These are phyloP conservation scores for Agaricales sp. DNA, from an alignment of 1,284 basidiomycete species.

Conservation along the genomic window DNA sequence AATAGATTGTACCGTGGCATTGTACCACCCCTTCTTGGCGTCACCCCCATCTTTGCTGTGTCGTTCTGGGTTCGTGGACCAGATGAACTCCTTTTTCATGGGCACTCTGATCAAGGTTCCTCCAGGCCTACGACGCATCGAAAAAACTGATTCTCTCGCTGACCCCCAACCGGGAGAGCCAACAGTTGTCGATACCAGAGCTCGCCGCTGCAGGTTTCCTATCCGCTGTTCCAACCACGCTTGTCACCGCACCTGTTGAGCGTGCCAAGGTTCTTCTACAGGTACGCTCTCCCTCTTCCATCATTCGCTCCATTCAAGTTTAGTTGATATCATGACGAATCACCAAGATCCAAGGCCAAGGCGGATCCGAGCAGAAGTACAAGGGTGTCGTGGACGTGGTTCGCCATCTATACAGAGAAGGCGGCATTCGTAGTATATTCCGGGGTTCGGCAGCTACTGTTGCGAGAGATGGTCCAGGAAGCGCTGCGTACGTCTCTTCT, in stretches of 20 bases:
- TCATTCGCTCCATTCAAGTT: conserved; percentile 3
- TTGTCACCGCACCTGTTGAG: conserved; percentile 93
- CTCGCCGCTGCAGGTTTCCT: conserved; percentile 92
- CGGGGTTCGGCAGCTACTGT: conserved; percentile 90
- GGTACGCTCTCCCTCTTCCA: conserved; percentile 28
- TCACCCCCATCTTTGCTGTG: conserved; percentile 97
- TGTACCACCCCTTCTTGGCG: conserved; percentile 90
- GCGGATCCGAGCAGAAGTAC: conserved; percentile 65
- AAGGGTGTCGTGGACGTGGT: conserved; percentile 91
- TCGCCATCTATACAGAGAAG: conserved; percentile 87
- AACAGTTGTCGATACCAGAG: conserved; percentile 67
- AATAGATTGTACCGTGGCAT: conserved; percentile 90
- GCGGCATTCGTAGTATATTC: conserved; percentile 88
- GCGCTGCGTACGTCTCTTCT: conserved; percentile 69
- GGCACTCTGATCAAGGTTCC: not conserved
- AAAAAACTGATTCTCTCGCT: conserved; percentile 77
- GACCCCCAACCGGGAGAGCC: conserved; percentile 60
- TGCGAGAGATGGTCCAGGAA: conserved; percentile 91
- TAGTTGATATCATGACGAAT: not conserved
- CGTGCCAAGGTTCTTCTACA: conserved; percentile 95
- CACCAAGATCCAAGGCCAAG: conserved; percentile 80
- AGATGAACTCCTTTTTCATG: conserved; percentile 3
- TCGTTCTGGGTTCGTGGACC: conserved; percentile 82
- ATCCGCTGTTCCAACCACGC: conserved; percentile 87
- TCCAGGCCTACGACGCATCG: conserved; percentile 87